phyloP scores from a whole-genome alignment of 768 basidiomycete species.

The Tricholoma flavovirens region DNA sequence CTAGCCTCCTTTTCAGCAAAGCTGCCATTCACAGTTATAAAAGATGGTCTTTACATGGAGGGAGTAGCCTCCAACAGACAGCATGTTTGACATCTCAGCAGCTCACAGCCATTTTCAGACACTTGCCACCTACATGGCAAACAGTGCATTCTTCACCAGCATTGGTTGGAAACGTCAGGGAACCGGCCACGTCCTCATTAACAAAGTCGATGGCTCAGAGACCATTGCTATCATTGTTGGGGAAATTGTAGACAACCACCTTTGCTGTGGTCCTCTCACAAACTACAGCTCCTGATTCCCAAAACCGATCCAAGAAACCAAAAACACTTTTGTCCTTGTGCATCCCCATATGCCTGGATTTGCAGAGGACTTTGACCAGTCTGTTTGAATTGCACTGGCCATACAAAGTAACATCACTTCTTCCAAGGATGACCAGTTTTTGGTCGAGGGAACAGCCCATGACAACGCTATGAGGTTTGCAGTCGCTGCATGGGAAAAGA shows the following conservation, averaged over 20 bases:
- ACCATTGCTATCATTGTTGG: not conserved
- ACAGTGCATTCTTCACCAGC: no score
- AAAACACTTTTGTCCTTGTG: not conserved
- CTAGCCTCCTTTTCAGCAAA: no score
- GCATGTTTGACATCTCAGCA: no score
- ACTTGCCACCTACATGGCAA: no score
- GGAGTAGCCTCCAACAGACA: no score
- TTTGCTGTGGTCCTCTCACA: not conserved
- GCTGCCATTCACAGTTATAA: no score
- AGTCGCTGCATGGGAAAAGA: not conserved
- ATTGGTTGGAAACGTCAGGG: not conserved
- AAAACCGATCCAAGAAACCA: not conserved
- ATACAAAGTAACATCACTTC: not conserved
- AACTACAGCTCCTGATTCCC: not conserved
- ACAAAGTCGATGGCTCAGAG: not conserved
- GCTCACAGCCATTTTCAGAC: no score
- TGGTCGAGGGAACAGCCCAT: not conserved
- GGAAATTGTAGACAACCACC: not conserved
- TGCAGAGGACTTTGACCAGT: not conserved
- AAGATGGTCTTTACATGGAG: no score
- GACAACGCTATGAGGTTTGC: not conserved
- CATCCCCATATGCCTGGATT: not conserved
- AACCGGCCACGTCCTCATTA: not conserved
- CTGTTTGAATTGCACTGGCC: not conserved
- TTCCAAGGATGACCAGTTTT: not conserved